These are phyloP conservation scores for Biscutella laevigata DNA, from an alignment of 441 rosid genomes.

Conservation along the genomic window DNA sequence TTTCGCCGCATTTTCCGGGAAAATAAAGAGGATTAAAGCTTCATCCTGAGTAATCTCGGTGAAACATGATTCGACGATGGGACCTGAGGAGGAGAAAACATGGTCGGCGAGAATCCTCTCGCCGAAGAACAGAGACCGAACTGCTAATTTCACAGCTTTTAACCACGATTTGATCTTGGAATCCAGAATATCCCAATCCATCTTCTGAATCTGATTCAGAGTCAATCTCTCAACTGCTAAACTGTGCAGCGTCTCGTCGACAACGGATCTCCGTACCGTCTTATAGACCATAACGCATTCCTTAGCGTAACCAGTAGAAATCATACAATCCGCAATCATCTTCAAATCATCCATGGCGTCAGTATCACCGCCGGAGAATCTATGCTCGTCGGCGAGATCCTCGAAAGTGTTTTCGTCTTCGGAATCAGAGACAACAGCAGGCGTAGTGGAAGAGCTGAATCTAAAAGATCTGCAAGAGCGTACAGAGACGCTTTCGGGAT, in stretches of 20 bases:
- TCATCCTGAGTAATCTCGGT: constrained; percentile 62
- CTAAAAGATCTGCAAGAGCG: constrained; percentile 43
- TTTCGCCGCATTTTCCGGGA: constrained; percentile 55
- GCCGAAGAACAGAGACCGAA: constrained; percentile 47
- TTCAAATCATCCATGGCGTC: constrained; percentile 51
- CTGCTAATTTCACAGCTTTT: constrained; percentile 41
- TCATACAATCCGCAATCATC: constrained; percentile 80
- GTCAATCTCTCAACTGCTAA: constrained; percentile 34
- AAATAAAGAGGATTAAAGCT: constrained; percentile 45
- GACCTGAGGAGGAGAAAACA: constrained; percentile 45
- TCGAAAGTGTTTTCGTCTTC: constrained; percentile 32
- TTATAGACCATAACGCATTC: constrained; percentile 53
- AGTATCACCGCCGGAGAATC: constrained; percentile 30
- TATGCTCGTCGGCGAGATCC: constrained; percentile 34
- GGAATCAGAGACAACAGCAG: constrained; percentile 36
- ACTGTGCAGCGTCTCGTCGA: constrained; percentile 56
- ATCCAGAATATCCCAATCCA: constrained; percentile 58
- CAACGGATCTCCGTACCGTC: constrained; percentile 49
- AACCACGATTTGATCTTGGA: constrained; percentile 59
- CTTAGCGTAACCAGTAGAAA: constrained; percentile 53
- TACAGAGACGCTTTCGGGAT: constrained; percentile 52
- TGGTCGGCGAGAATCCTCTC: constrained; percentile 74
- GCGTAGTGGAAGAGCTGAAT: constrained; percentile 37
- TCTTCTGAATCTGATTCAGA: constrained; percentile 45
- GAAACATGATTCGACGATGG: constrained; percentile 56